Evolutionary conservation across 2,329 filamentous ascomycete genomes (phyloP).

Genomic region (Bipolaris zeicola): DNA sequence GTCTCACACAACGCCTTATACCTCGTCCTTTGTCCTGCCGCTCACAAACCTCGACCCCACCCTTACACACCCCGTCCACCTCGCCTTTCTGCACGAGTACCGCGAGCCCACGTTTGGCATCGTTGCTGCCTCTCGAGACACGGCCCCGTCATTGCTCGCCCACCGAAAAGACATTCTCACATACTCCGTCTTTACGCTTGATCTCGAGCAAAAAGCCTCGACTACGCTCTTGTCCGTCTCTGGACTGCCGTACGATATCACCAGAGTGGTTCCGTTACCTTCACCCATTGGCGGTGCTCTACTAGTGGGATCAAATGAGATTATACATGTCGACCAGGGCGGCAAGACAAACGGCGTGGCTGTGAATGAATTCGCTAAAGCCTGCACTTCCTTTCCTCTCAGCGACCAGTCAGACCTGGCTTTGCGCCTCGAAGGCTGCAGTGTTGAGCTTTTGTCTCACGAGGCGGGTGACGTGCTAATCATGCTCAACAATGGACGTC

Average conservation of each 20-base stretch:
- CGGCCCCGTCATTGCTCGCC: conserved; percentile 72
- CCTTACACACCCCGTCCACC: conserved; percentile 85
- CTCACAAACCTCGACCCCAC: conserved; percentile 86
- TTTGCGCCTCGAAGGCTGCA: conserved; percentile 80
- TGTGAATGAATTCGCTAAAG: conserved; percentile 87
- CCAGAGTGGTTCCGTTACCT: conserved; percentile 79
- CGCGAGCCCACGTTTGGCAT: conserved; percentile 97
- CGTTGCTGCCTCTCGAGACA: conserved; percentile 75
- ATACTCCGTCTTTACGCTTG: conserved; percentile 94
- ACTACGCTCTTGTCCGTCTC: conserved; percentile 89
- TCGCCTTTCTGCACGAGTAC: conserved; percentile 95
- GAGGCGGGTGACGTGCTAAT: conserved; percentile 86
- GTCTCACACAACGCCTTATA: conserved; percentile 71
- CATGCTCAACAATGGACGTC: conserved; percentile 73
- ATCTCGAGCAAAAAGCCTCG: conserved; percentile 89
- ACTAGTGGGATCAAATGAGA: conserved; percentile 83
- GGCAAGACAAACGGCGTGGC: conserved; percentile 92
- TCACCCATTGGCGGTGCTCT: conserved; percentile 87
- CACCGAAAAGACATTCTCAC: conserved; percentile 83
- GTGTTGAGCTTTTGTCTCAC: conserved; percentile 74
- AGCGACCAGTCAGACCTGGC: conserved; percentile 82
- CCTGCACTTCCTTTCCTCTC: conserved; percentile 81
- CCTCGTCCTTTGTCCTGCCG: conserved; percentile 89
- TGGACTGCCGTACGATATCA: conserved; percentile 85
- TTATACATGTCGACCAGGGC: conserved; percentile 95